Evolutionary conservation across 106 monocot genomes (phyloP), one percentile per base, ranked within the genome.

Genomic region (Amphibolis antarctica): DNA sequence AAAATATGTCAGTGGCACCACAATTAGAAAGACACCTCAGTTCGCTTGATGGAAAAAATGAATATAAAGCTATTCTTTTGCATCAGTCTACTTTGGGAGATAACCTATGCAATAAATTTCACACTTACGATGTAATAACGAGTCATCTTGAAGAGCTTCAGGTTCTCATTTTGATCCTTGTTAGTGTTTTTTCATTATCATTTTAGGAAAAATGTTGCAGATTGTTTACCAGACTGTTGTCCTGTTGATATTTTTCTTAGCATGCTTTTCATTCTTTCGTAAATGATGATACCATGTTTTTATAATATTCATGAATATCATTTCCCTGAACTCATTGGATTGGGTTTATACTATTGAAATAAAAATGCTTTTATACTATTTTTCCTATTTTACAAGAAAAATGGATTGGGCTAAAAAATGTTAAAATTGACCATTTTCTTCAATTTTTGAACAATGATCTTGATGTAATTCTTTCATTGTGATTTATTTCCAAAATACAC

Each of bases 81-180:
- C 53, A 63, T 24, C 72, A 65, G 10, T 42, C 72, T 56, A 20
- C 48, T 65, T 56, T 45, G 21, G 36, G 56, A 59, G 74, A 74
- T 45, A 15, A 66, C 9, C 44, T 46, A 49, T 75, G 82, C 6
- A 70, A 7, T 18, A 62, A 21, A 66, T 88, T 76, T 53, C 55
- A 64, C 61, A 85, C 77, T 62, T 77, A 77, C 5, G 3, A 26
- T 73, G 55, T 82, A 26, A 81, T 92, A 78, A 67, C 36, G 67
- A 75, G 64, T 44, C 84, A 84, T 1, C 69, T 85, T 18, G 82
- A 77, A 66, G 87, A 92, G 23, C 81, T 84, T 73, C 81, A 92
- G 86, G 92, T 92, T 65, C 59, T 22, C 25, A 24, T 24, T 46
- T 26, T 63, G 60, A 19, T n/a, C 42, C 3, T 17, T 12, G 3